Base-by-base conservation (phyloP, 768 basidiomycete genomes). In the Auricularia heimuer region DNA sequence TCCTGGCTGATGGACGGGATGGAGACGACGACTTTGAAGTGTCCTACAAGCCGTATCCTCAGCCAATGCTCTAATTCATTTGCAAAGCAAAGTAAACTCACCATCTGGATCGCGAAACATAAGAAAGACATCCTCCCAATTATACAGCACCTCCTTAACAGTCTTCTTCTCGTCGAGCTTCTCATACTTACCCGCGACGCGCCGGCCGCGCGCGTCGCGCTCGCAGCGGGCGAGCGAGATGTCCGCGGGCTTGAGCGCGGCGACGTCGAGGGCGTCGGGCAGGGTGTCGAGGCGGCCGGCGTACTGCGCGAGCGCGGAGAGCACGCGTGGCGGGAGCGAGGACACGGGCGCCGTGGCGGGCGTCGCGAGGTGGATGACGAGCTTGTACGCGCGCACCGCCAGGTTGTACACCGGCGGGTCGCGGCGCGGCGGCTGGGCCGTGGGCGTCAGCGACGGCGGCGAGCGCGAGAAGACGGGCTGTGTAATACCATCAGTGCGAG, bases 321-420 rank as follows among this genome's bases (percentile, higher is more conserved):
- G 70, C 35, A 34, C 54, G 70, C 51, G 76, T 77, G 29, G 86
- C 80, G 42, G 80, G 75, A 1, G 77, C 74, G 71, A 91, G 91
- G 51, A 90, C 68, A n/a, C 77, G 75, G 12, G 74, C 8, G 80
- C 80, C 39, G 79, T 80, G 7, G 83, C 85, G 51, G 79, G 74
- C 10, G 81, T 79, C 6, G 85, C 83, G 67, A 87, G 75, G 69
- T 87, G 80, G 68, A 90, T 76, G 4, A 86, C 86, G 62, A 88
- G 75, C 68, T 84, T 88, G 77, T 90, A 88, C 0, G 88, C 87
- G 70, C 88, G 89, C 68, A 90, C 73, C n/a, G 84, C 78, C 18
- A 91, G 70, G 63, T 88, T 85, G 75, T 86, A 85, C 61, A 83
- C 77, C 75, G 85, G 89, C 7, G 86, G 85, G 47, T 80, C 80